A percentile compares a stretch with the other conserved stretches of the same genome.
These are phyloP conservation scores for Xylaria curta DNA, from an alignment of 495 filamentous ascomycete genomes.

Conservation along the genomic window DNA sequence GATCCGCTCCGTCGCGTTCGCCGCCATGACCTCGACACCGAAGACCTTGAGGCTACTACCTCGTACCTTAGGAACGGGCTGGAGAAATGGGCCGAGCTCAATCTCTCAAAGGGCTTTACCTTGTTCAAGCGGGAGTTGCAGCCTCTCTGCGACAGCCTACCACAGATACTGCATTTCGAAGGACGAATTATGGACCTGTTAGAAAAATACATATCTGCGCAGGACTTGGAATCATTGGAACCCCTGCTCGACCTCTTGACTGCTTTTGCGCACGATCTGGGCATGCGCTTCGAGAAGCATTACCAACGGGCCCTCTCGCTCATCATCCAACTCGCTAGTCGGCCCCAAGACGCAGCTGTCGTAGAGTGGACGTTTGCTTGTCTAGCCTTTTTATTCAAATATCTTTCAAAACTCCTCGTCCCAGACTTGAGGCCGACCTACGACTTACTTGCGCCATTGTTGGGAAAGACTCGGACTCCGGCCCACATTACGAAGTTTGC, in stretches of 20 bases:
- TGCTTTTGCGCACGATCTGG: conserved; percentile 91
- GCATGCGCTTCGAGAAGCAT: conserved; percentile 84
- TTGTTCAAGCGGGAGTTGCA: conserved; percentile 73
- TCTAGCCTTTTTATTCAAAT: conserved; percentile 96
- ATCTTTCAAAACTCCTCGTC: conserved; percentile 82
- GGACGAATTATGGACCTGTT: conserved; percentile 81
- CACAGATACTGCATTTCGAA: conserved; percentile 88
- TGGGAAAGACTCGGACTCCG: conserved; percentile 83
- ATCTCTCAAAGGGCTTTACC: conserved; percentile 80
- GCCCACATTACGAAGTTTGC: conserved; percentile 87
- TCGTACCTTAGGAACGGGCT: conserved; percentile 85
- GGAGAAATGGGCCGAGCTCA: conserved; percentile 88
- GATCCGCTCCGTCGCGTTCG: conserved; percentile 89
- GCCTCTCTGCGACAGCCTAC: conserved; percentile 84
- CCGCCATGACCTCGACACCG: conserved; percentile 78
- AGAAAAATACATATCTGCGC: conserved; percentile 75
- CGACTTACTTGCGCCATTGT: conserved; percentile 79
- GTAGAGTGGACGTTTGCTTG: conserved; percentile 97
- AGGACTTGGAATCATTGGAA: conserved; percentile 78
- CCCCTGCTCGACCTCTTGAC: conserved; percentile 83
- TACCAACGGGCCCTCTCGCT: conserved; percentile 74
- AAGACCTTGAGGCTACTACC: conserved; percentile 67
- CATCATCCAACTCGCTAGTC: conserved; percentile 61
- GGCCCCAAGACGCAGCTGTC: conserved; percentile 68
- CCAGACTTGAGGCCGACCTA: conserved; percentile 85